Conservation (phyloP, 371 early-diverging fungal genomes). For the Zychaea mexicana region DNA sequence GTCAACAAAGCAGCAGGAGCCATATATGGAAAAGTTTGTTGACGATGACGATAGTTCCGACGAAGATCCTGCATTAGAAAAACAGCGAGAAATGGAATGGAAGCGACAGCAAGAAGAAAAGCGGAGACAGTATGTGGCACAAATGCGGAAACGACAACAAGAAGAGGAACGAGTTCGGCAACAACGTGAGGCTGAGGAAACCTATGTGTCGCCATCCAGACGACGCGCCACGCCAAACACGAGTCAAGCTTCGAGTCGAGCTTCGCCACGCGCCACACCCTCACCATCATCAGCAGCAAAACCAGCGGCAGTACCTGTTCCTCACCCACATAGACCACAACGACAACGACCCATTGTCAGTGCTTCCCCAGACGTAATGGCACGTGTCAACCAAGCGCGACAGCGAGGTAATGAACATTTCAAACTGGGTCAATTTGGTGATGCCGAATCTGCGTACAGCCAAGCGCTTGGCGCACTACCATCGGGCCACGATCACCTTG, state of each 20-base stretch:
- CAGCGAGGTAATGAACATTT: slow-evolving; percentile 80
- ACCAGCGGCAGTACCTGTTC: slow-evolving; percentile 10
- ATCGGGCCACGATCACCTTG: slow-evolving; percentile 61
- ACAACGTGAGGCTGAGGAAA: slow-evolving; percentile 29
- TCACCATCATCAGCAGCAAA: not conserved
- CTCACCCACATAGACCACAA: not conserved
- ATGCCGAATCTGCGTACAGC: slow-evolving; percentile 78
- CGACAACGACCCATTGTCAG: slow-evolving; percentile 27
- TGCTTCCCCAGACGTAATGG: slow-evolving; percentile 23
- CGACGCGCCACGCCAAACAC: slow-evolving; percentile 31
- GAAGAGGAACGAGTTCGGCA: slow-evolving; percentile 18
- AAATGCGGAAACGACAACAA: slow-evolving; percentile 11
- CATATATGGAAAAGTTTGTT: slow-evolving; percentile 27
- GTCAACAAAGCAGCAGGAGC: not conserved
- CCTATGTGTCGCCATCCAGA: slow-evolving; percentile 61
- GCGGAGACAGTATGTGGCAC: slow-evolving; percentile 14
- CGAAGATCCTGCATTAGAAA: slow-evolving; percentile 27
- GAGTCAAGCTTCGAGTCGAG: not conserved
- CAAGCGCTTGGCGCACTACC: slow-evolving; percentile 66
- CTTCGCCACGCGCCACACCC: not conserved
- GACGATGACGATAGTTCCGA: slow-evolving; percentile 33
- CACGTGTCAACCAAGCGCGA: slow-evolving; percentile 48
- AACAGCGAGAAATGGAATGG: slow-evolving; percentile 16
- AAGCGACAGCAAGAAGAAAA: slow-evolving; percentile 20
- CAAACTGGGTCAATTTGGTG: slow-evolving; percentile 88